Percentiles rank a stretch among this genome's conserved stretches.
Evolutionary conservation across 1,284 basidiomycete species (phyloP).

Genomic region (Melanopsichium pennsylvanicum): DNA sequence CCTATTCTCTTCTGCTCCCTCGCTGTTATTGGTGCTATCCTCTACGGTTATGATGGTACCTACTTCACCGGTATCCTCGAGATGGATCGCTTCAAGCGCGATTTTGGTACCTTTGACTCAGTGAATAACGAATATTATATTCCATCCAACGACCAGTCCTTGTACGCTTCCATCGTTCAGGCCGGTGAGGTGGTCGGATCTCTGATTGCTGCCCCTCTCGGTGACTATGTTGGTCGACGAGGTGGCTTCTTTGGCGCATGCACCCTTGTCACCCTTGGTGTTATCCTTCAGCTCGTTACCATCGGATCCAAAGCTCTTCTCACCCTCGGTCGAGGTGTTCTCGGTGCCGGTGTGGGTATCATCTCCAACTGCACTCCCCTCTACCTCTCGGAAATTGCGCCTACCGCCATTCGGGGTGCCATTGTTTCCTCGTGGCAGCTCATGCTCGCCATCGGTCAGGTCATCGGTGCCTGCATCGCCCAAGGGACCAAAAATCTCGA

Average conservation of each 20-base stretch:
- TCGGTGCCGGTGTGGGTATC: constrained; percentile 67
- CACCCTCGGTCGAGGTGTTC: constrained; percentile 67
- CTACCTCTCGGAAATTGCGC: constrained; percentile 68
- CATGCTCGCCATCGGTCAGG: constrained; percentile 68
- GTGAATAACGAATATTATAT: constrained; percentile 45
- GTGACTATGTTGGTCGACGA: constrained; percentile 67
- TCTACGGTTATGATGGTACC: constrained; percentile 66
- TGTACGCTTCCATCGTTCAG: constrained; percentile 67
- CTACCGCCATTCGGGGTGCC: constrained; percentile 67
- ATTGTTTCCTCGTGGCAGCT: constrained; percentile 68
- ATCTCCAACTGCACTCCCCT: constrained; percentile 66
- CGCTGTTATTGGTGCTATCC: constrained; percentile 60
- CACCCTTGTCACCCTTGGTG: constrained; percentile 65
- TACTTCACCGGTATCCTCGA: constrained; percentile 65
- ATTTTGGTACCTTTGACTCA: constrained; percentile 57
- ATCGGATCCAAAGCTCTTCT: constrained; percentile 64
- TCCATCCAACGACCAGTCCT: constrained; percentile 53
- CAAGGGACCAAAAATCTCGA: constrained; percentile 61
- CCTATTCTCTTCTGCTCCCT: constrained; percentile 64
- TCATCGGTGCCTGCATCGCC: constrained; percentile 68
- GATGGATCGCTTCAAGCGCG: constrained; percentile 56
- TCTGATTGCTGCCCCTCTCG: constrained; percentile 66
- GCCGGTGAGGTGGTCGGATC: constrained; percentile 68
- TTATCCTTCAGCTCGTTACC: constrained; percentile 66
- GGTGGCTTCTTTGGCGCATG: constrained; percentile 66